These are phyloP conservation scores for Turritis glabra DNA, from an alignment of 345 rosid species.

Conservation along the genomic window DNA sequence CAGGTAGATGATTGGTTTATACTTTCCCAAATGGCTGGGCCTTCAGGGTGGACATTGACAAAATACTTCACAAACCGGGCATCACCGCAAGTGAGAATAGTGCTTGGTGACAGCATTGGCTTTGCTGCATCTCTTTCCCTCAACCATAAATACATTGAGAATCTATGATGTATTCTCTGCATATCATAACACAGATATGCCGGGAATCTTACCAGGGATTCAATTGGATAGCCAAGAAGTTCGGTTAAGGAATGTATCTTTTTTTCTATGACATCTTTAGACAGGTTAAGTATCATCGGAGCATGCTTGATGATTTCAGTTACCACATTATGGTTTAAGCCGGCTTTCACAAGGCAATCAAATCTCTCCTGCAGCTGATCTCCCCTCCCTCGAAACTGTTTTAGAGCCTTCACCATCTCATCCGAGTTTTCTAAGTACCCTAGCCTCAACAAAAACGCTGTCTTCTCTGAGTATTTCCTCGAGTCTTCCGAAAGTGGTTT, in stretches of 20 bases:
- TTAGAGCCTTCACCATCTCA: conserved; percentile 70
- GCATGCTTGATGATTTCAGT: conserved; percentile 57
- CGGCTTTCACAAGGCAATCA: conserved; percentile 72
- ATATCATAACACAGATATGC: conserved; percentile 65
- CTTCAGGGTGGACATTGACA: conserved; percentile 77
- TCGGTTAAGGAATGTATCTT: conserved; percentile 62
- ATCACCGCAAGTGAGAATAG: conserved; percentile 75
- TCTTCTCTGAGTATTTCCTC: conserved; percentile 51
- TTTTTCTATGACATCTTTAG: conserved; percentile 61
- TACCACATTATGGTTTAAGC: conserved; percentile 55
- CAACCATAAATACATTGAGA: conserved; percentile 63
- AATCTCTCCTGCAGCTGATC: conserved; percentile 89
- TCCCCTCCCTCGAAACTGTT: conserved; percentile 76
- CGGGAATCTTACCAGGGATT: conserved; percentile 58
- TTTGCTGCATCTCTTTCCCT: conserved; percentile 54
- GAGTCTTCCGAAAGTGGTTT: conserved; percentile 35
- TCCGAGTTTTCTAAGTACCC: conserved; percentile 84
- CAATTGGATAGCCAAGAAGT: conserved; percentile 58
- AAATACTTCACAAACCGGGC: conserved; percentile 64
- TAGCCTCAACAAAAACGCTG: conserved; percentile 58
- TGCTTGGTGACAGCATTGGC: conserved; percentile 57
- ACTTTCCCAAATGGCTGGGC: conserved; percentile 71
- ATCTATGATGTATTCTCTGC: conserved; percentile 57
- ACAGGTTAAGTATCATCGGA: conserved; percentile 73
- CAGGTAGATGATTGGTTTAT: conserved; percentile 45